Base-by-base conservation (phyloP, 805 yeast genomes). In the Jamesozyma hellenica region DNA sequence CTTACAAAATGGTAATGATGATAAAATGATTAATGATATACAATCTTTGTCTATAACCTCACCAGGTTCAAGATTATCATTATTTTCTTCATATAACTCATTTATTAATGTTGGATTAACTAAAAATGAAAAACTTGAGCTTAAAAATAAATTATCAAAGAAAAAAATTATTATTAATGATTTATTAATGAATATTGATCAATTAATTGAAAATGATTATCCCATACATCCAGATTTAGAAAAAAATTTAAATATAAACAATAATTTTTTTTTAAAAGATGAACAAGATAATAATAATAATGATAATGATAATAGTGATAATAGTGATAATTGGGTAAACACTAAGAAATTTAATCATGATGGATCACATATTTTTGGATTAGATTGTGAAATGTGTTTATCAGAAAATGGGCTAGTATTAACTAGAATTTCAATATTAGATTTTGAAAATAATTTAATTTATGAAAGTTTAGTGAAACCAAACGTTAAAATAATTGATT, bases 361-460 rank as follows among this genome's bases (percentile, higher is more conserved):
- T 9, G 79, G 78, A 0, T 71, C 82, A 0, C 77, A 69, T 41
- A 74, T 82, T 0, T 85, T 75, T 63, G 92, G 94, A 0, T 48
- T 92, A 15, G 98, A 90, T 61, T 92, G 98, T 66, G 98, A 90
- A 61, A 92, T 90, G 86, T 86, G 96, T 56, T 63, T 70, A 42
- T 61, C 88, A 0, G 72, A 65, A 0, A 84, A 39, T 25, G 87
- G 86, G 0, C 68, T 71, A 32, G 94, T 75, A 1, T 65, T 90
- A 31, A 77, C 97, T 0, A 68, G 96, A 39, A 75, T 84, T 0
- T 82, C 95, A 2, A 47, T 92, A 9, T 72, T 87, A 1, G 78
- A 82, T 55, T 75, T 72, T 49, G 68, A 75, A 37, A 72, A 71
- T 14, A 69, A 72, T 4, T 72, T 79, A 0, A 56, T 90, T 0